Conservation (phyloP, 345 rosid genomes). For the Lagerstroemia speciosa region DNA sequence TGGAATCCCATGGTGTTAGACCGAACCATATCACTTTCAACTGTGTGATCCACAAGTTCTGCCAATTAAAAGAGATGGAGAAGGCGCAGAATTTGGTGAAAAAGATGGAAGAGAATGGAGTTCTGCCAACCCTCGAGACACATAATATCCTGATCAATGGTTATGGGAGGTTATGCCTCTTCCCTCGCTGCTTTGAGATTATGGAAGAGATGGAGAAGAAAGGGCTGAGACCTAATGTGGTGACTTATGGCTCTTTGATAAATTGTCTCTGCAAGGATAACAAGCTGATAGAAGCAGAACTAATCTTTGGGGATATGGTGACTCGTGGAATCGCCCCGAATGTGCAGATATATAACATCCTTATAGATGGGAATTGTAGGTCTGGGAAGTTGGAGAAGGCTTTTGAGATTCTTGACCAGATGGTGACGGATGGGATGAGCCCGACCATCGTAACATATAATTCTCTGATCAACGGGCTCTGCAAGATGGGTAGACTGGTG, state of each 20-base stretch:
- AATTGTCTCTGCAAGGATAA: conserved; percentile 59
- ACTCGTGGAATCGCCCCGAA: conserved; percentile 49
- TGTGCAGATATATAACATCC: conserved; percentile 61
- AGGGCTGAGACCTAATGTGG: conserved; percentile 51
- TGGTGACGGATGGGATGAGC: conserved; percentile 34
- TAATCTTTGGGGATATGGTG: conserved; percentile 53
- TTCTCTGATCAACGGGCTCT: conserved; percentile 56
- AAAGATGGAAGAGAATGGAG: conserved; percentile 54
- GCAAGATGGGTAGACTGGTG: conserved; percentile 37
- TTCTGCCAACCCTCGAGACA: conserved; percentile 48
- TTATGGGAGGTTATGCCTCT: conserved; percentile 45
- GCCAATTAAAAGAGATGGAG: conserved; percentile 50
- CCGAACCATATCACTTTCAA: conserved; percentile 54
- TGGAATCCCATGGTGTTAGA: conserved; percentile 53
- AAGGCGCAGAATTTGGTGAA: conserved; percentile 52
- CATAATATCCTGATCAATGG: conserved; percentile 61
- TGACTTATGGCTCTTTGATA: conserved; percentile 65
- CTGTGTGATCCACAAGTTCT: conserved; percentile 46
- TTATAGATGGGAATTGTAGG: conserved; percentile 49
- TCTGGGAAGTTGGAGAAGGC: conserved; percentile 51
- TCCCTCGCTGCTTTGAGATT: conserved; percentile 56
- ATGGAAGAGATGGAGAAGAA: conserved; percentile 71
- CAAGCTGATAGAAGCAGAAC: conserved; percentile 69
- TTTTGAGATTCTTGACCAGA: conserved; percentile 52
- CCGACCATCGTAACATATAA: conserved; percentile 73